A percentile compares a stretch with the other conserved stretches of the same genome.
Evolutionary conservation across 768 basidiomycete species (phyloP).

Genomic region (Leucocoprinus birnbaumii): DNA sequence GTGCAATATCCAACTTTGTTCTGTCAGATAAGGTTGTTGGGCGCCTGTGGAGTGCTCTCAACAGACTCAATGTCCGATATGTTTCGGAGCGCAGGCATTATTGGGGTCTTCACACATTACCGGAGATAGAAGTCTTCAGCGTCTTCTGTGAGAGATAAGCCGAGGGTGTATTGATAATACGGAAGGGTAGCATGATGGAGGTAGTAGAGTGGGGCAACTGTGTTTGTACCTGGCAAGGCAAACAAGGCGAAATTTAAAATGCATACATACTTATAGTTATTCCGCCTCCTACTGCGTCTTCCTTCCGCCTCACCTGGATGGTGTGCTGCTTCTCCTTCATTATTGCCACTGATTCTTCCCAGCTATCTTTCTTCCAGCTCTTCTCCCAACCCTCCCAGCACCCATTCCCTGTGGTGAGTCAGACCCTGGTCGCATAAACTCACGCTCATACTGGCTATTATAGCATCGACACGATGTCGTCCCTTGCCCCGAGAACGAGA

Average conservation of each 20-base stretch:
- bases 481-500: neutral
- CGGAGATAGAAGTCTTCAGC: conserved; percentile 1
- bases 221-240: conserved; percentile 6
- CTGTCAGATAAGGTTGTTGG: too few relatives aligned
- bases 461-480: neutral
- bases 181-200: neutral
- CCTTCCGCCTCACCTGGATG: conserved; percentile 4
- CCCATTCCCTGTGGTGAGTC: too few relatives aligned
- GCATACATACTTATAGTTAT: conserved; percentile 2
- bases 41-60: neutral
- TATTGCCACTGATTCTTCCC: conserved; percentile 1
- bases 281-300: neutral
- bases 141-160: conserved; percentile 7
- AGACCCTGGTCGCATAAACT: neutral
- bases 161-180: neutral
- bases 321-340: neutral
- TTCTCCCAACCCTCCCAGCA: neutral
- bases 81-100: neutral
- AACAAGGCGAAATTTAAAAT: conserved; percentile 9
- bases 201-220: conserved; percentile 4
- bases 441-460: neutral
- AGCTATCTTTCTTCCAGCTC: neutral
- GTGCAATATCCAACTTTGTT: too few relatives aligned
- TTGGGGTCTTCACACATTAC: neutral
- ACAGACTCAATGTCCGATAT: neutral